Conservation (phyloP, 441 rosid genomes). For the Francoa sonchifolia region DNA sequence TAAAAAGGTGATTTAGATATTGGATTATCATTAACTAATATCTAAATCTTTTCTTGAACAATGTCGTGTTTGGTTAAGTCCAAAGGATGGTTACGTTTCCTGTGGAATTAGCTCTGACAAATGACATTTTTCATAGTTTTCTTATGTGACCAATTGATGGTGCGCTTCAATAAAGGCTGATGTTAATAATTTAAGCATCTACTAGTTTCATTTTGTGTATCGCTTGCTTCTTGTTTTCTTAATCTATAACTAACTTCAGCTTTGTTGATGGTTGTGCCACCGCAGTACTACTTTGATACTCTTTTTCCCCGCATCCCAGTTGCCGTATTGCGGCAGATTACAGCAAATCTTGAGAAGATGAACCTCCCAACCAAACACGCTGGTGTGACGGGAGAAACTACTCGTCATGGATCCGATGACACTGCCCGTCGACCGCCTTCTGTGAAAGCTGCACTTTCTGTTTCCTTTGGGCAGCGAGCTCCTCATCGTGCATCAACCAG, state of each 20-base stretch:
- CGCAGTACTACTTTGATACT: constrained; percentile 95
- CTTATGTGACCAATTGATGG: no score
- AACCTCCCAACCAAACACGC: constrained; percentile 69
- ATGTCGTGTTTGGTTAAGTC: no score
- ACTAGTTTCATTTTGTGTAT: no score
- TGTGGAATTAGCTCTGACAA: no score
- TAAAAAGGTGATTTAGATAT: no score
- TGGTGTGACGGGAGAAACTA: constrained; percentile 71
- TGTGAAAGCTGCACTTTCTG: constrained; percentile 99
- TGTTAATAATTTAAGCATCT: no score
- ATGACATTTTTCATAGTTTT: no score
- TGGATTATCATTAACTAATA: no score
- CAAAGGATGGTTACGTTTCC: no score
- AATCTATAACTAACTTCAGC: neutral
- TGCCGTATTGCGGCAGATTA: constrained; percentile 78
- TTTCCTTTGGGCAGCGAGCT: constrained; percentile 98
- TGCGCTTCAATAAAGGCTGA: no score
- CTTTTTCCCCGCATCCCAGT: constrained; percentile 95
- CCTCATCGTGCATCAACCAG: constrained; percentile 99
- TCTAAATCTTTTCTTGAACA: no score
- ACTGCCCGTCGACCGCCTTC: constrained; percentile 98
- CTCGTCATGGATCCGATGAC: constrained; percentile 81
- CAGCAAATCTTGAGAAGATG: constrained; percentile 82
- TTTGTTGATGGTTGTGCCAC: constrained; percentile 6
- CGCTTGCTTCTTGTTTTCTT: no score